Evolutionary conservation across 2,329 filamentous ascomycete genomes (phyloP).

Genomic region (Aspergillus transmontanensis): DNA sequence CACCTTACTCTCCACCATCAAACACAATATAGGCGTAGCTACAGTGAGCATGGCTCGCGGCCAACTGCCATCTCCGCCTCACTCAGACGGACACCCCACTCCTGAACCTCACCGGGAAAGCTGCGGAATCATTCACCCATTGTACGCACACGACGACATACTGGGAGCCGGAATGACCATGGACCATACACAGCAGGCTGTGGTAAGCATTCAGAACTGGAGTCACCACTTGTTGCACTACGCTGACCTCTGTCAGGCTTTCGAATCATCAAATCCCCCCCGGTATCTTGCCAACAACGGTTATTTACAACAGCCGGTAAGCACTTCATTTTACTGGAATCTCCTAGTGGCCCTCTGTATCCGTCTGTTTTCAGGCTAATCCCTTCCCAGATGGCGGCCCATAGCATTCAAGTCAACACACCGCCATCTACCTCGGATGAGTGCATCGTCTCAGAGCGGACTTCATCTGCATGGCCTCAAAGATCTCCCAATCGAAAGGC

Average conservation of each 20-base stretch:
- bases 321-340: background rate
- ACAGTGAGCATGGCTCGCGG: constrained; percentile 20
- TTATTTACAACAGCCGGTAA: constrained; percentile 29
- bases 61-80: constrained; percentile 33
- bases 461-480: constrained; percentile 20
- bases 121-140: constrained; percentile 17
- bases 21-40: constrained; percentile 11
- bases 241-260: constrained; percentile 18
- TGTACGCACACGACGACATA: constrained; percentile 14
- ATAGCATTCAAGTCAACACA: constrained; percentile 25
- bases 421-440: constrained; percentile 29
- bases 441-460: constrained; percentile 13
- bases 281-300: constrained; percentile 17
- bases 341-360: background rate
- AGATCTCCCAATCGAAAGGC: constrained; percentile 13
- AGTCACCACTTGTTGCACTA: background rate
- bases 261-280: constrained; percentile 18
- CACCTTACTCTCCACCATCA: background rate
- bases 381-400: constrained; percentile 19
- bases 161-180: constrained; percentile 5
- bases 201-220: constrained; percentile 22
- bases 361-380: background rate
- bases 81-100: constrained; percentile 27
- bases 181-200: constrained; percentile 14
- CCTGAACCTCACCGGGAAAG: constrained; percentile 20